Evolutionary conservation across 345 rosid genomes (phyloP), one percentile per base, ranked within the genome.

Genomic region (Murraya koenigii): DNA sequence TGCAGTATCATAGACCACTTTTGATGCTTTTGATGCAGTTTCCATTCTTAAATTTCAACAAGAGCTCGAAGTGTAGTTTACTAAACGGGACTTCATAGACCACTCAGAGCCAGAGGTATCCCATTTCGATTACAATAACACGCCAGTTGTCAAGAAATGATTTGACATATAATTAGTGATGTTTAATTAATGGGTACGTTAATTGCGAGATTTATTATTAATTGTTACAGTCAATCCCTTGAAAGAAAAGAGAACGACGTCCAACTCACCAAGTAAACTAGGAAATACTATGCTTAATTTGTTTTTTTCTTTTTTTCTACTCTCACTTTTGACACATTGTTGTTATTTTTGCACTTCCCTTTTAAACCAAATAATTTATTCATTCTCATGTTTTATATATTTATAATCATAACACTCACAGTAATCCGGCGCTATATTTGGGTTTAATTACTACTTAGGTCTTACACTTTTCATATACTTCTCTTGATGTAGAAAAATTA

Each of bases 141-240:
- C 38, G 78, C 6, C 36, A 71, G 49, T 65, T 72, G 36, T 23
- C 6, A n/a, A 39, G n/a, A 60, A 66, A 78, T 17, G 2, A 6
- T 55, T 32, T n/a, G 11, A 56, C 10, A 69, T 15, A 7, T 26
- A 23, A 69, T 59, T 70, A 70, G 3, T 28, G n/a, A 74, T 32
- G 22, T 22, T 32, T 11, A 7, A 33, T 20, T 36, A 74, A 74
- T 33, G 71, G 66, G 9, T 58, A 26, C 1, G 69, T 70, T 79
- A 62, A 66, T 33, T 65, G n/a, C 13, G 52, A 58, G 25, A 73
- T n/a, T n/a, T n/a, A 36, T 62, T 59, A 39, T 15, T 23, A n/a
- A 64, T 7, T 33, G 32, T 71, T 32, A 38, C 77, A 36, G 86
- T 87, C 88, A 85, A 85, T 83, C 72, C 68, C 90, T 85, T 85